These are phyloP conservation scores for Eruca vesicaria DNA, from an alignment of 441 rosid species.

Conservation along the genomic window DNA sequence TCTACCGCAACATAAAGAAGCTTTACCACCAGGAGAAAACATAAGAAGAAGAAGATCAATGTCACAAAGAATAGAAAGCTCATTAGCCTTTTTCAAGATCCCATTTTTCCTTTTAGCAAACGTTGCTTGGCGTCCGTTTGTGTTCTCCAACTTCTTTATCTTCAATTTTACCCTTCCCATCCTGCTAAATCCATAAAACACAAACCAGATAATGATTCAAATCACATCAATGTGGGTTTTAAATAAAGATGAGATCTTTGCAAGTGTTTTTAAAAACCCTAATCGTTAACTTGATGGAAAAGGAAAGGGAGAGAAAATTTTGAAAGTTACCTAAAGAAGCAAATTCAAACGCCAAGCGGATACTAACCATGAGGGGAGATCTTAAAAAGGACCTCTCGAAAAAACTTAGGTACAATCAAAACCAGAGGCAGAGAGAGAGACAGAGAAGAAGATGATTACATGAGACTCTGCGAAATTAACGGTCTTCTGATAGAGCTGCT, in stretches of 20 bases:
- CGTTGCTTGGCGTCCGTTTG: slow-evolving; percentile 74
- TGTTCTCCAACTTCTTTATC: slow-evolving; percentile 82
- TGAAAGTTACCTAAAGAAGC: slow-evolving; percentile 48
- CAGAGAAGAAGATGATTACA: slow-evolving; percentile 39
- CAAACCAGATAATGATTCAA: neutral
- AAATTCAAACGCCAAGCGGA: slow-evolving; percentile 54
- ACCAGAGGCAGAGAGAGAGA: slow-evolving; percentile 42
- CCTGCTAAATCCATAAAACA: slow-evolving; percentile 32
- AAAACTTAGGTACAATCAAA: slow-evolving; percentile 24
- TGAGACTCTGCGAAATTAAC: slow-evolving; percentile 63
- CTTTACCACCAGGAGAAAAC: slow-evolving; percentile 57
- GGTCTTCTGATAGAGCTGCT: slow-evolving; percentile 48
- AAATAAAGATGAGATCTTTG: neutral
- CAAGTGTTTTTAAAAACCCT: slow-evolving; percentile 14
- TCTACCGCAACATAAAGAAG: neutral
- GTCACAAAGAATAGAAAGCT: slow-evolving; percentile 76
- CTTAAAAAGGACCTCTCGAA: slow-evolving; percentile 33
- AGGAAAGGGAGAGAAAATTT: neutral
- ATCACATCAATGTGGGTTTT: neutral
- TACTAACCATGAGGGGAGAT: slow-evolving; percentile 39
- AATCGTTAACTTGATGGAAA: neutral
- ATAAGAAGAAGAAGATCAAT: slow-evolving; percentile 78
- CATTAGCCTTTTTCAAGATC: slow-evolving; percentile 79
- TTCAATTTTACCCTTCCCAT: slow-evolving; percentile 94
- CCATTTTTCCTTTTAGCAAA: slow-evolving; percentile 80